Conservation (phyloP, 306 rosid species). For the Adenanthera pavonina region DNA sequence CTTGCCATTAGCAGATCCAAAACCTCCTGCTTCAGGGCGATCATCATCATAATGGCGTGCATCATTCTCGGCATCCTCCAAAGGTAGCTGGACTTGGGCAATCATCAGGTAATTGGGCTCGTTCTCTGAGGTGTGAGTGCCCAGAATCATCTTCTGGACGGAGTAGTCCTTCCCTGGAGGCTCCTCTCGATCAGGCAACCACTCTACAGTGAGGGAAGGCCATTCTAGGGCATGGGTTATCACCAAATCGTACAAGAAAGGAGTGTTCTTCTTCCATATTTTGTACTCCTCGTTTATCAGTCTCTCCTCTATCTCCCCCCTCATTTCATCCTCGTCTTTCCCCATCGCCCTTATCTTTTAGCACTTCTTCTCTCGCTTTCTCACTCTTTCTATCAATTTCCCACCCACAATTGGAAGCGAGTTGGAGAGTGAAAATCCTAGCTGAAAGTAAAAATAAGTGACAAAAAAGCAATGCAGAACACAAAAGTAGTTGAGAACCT, state of each 20-base stretch:
- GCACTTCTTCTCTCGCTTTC: neutral
- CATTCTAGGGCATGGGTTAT: slow-evolving; percentile 98
- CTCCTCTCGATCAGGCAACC: slow-evolving; percentile 91
- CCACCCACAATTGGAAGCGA: slow-evolving; percentile 2
- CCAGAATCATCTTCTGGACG: slow-evolving; percentile 87
- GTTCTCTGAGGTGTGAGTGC: slow-evolving; percentile 95
- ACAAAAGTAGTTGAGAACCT: neutral
- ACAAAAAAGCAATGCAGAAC: neutral
- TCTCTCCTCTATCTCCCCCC: slow-evolving; percentile 96
- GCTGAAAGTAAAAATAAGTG: neutral
- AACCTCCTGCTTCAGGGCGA: slow-evolving; percentile 79
- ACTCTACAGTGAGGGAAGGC: slow-evolving; percentile 98
- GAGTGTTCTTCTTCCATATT: slow-evolving; percentile 99
- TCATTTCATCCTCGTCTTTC: slow-evolving; percentile 94
- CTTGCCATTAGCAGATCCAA: slow-evolving; percentile 93
- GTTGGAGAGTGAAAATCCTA: neutral
- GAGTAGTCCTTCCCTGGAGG: slow-evolving; percentile 97
- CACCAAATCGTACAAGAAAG: slow-evolving; percentile 89
- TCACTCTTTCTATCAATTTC: neutral
- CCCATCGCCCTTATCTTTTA: slow-evolving; percentile 56
- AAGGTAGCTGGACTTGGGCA: slow-evolving; percentile 93
- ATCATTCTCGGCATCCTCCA: slow-evolving; percentile 94
- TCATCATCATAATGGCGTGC: slow-evolving; percentile 95
- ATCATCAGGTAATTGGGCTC: slow-evolving; percentile 97
- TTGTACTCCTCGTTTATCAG: slow-evolving; percentile 96